These are phyloP conservation scores for Globisporangium paroecandrum DNA, from an alignment of 352 stramenopile genomes.

Conservation along the genomic window DNA sequence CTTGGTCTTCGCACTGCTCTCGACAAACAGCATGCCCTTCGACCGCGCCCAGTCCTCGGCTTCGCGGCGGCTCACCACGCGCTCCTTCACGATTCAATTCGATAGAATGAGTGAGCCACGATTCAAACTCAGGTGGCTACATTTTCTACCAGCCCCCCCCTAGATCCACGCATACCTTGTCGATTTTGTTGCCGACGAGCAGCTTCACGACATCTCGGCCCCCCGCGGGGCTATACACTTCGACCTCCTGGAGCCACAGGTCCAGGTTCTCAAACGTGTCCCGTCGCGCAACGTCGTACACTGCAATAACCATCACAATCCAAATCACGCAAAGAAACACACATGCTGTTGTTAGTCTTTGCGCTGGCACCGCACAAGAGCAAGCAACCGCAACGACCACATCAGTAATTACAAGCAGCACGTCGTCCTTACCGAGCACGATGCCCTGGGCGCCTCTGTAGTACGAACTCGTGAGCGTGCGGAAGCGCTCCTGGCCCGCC, in stretches of 20 bases:
- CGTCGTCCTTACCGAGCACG: constrained; percentile 78
- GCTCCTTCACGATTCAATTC: constrained; percentile 56
- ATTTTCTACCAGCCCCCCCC: not conserved
- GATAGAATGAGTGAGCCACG: not conserved
- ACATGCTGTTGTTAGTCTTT: not conserved
- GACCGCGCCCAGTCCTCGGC: constrained; percentile 94
- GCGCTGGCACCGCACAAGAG: not conserved
- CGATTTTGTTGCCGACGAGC: constrained; percentile 97
- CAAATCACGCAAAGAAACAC: not conserved
- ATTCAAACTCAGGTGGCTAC: not conserved
- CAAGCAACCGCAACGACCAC: not conserved
- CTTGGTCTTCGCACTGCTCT: constrained; percentile 96
- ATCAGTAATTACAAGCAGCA: too few species aligned
- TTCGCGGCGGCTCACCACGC: constrained; percentile 90
- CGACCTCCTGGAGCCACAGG: constrained; percentile 97
- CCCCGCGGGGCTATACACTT: constrained; percentile 94
- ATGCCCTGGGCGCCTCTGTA: constrained; percentile 97
- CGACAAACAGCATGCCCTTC: constrained; percentile 98
- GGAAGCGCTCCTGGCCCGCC: constrained; percentile 97
- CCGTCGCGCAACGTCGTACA: constrained; percentile 95
- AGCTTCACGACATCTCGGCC: constrained; percentile 97
- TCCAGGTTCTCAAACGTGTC: constrained; percentile 98
- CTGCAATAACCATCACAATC: constrained; percentile 26
- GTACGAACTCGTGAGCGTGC: constrained; percentile 96
- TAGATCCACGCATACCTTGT: constrained; percentile 50